phyloP scores from a whole-genome alignment of 495 filamentous ascomycete species.

The Talaromyces nanjingensis region DNA sequence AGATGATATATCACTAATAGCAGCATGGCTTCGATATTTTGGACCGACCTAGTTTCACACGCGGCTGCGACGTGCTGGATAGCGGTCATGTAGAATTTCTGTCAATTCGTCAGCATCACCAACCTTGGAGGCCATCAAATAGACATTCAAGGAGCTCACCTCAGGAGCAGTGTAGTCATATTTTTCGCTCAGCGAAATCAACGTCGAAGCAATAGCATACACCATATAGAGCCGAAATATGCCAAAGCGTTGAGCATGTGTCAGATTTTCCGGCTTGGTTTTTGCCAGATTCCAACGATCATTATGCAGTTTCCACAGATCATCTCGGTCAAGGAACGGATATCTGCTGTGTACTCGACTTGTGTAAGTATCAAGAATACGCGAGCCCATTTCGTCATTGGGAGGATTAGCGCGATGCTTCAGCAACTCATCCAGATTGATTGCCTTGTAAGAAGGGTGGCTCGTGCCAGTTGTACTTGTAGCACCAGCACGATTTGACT shows the following conservation, averaged over 20 bases:
- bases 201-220: conserved; percentile 46
- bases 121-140: background rate
- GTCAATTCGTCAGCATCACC: background rate
- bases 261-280: conserved; percentile 32
- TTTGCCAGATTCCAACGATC: conserved; percentile 36
- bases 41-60: conserved; percentile 41
- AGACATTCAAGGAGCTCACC: conserved; percentile 15
- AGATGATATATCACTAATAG: conserved; percentile 48
- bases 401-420: conserved; percentile 40
- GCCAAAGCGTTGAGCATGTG: conserved; percentile 35
- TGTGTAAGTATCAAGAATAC: conserved; percentile 41
- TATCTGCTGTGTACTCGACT: conserved; percentile 40
- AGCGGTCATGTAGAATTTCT: conserved; percentile 43
- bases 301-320: conserved; percentile 38
- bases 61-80: conserved; percentile 45
- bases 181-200: conserved; percentile 41
- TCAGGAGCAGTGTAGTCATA: conserved; percentile 40
- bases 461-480: background rate
- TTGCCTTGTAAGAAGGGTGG: conserved; percentile 9
- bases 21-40: conserved; percentile 51
- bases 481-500: background rate
- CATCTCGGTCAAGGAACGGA: conserved; percentile 41
- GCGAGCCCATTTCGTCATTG: conserved; percentile 39
- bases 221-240: conserved; percentile 47
- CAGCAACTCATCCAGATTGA: conserved; percentile 32